Percentiles rank a stretch among this genome's conserved stretches.
phyloP scores from a whole-genome alignment of 805 yeast genomes.

The Suhomyces prunicola region DNA sequence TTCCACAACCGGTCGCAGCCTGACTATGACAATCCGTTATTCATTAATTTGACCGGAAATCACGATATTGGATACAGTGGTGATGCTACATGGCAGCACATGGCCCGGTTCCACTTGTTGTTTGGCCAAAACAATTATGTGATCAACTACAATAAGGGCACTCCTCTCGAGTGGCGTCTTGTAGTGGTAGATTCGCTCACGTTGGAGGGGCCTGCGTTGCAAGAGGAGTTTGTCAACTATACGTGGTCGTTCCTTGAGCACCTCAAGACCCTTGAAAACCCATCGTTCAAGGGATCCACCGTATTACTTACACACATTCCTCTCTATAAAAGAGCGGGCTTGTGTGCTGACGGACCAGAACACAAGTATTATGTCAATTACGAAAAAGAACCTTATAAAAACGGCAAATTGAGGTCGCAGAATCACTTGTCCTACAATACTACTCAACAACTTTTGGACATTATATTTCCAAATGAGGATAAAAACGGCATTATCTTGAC shows the following conservation, averaged over 20 bases:
- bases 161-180: conserved; percentile 75
- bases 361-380: conserved; percentile 47
- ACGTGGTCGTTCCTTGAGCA: conserved; percentile 73
- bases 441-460: conserved; percentile 63
- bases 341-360: conserved; percentile 84
- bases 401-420: conserved; percentile 73
- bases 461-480: conserved; percentile 60
- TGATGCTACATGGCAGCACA: conserved; percentile 88
- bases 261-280: conserved; percentile 46
- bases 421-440: conserved; percentile 74
- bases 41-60: conserved; percentile 87
- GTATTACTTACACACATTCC: conserved; percentile 88
- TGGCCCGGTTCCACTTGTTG: conserved; percentile 67
- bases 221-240: conserved; percentile 61
- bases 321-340: conserved; percentile 73
- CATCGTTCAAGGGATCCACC: conserved; percentile 68
- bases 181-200: conserved; percentile 84
- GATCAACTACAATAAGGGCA: conserved; percentile 61
- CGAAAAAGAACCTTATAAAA: conserved; percentile 62
- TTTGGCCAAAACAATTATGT: conserved; percentile 88
- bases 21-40: conserved; percentile 54
- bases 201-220: conserved; percentile 86
- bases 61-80: conserved; percentile 96
- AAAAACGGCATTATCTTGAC: conserved; percentile 80
- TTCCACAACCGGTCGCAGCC: conserved; percentile 27